Conservation (phyloP, 1,284 basidiomycete genomes). For the Mixia osmundae region DNA sequence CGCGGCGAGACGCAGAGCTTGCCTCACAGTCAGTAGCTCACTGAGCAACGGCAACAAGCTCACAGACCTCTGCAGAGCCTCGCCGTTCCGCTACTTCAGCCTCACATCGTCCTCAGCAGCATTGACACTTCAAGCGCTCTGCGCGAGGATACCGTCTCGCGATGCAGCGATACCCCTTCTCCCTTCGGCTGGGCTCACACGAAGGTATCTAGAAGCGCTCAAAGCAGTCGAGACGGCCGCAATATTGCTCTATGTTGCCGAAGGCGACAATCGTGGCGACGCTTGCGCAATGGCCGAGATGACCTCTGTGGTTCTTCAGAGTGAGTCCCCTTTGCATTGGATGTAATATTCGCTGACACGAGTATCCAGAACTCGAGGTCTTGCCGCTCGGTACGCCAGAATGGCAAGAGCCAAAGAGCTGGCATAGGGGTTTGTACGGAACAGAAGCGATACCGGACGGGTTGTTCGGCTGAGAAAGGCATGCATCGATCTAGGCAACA, state of each 20-base stretch:
- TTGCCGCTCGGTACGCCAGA: background rate
- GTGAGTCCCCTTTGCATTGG: background rate
- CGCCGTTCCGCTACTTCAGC: background rate
- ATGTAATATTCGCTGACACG: background rate
- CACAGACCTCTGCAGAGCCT: background rate
- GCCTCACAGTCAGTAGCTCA: background rate
- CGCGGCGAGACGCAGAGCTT: conserved; percentile 1
- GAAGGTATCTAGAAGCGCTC: background rate
- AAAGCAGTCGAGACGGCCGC: background rate
- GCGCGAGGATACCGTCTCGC: background rate
- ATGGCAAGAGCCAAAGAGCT: conserved; percentile 1
- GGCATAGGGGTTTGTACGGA: background rate
- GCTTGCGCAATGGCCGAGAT: background rate
- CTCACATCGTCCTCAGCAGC: background rate
- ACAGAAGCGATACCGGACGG: too few relatives aligned
- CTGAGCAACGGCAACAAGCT: background rate
- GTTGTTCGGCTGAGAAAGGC: too few relatives aligned
- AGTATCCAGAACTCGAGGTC: background rate
- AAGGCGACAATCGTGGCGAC: conserved; percentile 1
- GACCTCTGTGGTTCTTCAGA: background rate
- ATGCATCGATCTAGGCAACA: too few relatives aligned
- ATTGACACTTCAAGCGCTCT: background rate
- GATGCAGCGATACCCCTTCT: background rate
- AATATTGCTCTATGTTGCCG: background rate
- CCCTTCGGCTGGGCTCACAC: background rate